Evolutionary conservation across 116 monocot species (phyloP), one percentile per base, ranked within the genome.

Genomic region (Trichopus zeylanicus): DNA sequence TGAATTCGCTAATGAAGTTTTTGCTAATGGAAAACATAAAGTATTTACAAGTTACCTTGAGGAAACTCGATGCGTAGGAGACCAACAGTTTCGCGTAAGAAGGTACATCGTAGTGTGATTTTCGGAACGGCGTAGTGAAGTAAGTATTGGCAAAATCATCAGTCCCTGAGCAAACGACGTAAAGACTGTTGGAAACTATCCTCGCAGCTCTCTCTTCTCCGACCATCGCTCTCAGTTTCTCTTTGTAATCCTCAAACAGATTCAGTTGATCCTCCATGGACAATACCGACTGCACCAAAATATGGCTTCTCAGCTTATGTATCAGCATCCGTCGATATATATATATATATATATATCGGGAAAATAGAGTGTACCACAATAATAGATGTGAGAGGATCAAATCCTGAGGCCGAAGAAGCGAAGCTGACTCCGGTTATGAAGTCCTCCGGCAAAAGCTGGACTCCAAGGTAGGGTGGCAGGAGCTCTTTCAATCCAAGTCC

Each of bases 381-480:
- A 29, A 7, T 20, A 18, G 56, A 19, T 19, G n/a, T n/a, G n/a
- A n/a, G n/a, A n/a, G n/a, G 56, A n/a, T n/a, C 31, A n/a, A 31
- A 58, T 30, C 97, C 97, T 18, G 84, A 87, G 21, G 53, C 87
- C 11, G 90, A 91, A 3, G 91, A 97, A n/a, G 87, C 91, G 27
- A 97, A 97, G 73, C 91, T 90, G 7, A 74, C 97, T 37, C 97
- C 97, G 1, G 84, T 79, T n/a, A 90, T 81, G 7, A 97, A 87
- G 64, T 87, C 60, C 84, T 55, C 12, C 76, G 84, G 75, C 74
- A 76, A 0, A 8, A 58, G 34, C 6, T 35, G 9, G 16, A 19
- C 24, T 23, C 58, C 58, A 20, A 90, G 65, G 33, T 91, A 97
- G 0, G 97, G 81, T 10, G 76, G 74, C 5, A 84, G 68, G 49